Evolutionary conservation across 2,329 filamentous ascomycete genomes (phyloP).

Genomic region (Arthroderma uncinatum): DNA sequence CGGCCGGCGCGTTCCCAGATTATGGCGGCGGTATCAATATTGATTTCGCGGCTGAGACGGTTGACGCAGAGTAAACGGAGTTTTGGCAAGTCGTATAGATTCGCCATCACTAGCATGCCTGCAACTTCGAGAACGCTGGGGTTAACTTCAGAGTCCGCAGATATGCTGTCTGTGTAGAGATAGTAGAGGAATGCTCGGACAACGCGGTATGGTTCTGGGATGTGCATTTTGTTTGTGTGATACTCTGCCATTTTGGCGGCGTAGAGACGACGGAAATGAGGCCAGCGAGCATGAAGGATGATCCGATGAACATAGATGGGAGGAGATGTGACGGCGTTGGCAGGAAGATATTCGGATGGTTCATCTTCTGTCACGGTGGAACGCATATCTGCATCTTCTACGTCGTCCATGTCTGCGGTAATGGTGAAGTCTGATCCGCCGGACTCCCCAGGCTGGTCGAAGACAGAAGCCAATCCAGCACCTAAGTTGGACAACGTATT

Average conservation of each 20-base stretch:
- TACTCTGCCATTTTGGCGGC: constrained; percentile 94
- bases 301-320: constrained; percentile 93
- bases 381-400: constrained; percentile 51
- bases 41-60: constrained; percentile 76
- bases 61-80: constrained; percentile 85
- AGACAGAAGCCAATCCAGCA: constrained; percentile 71
- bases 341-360: constrained; percentile 24
- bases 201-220: constrained; percentile 87
- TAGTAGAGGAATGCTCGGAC: constrained; percentile 94
- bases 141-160: constrained; percentile 47
- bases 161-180: constrained; percentile 88
- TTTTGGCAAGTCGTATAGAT: constrained; percentile 94
- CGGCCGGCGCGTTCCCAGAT: constrained; percentile 91
- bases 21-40: constrained; percentile 87
- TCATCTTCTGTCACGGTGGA: constrained; percentile 39
- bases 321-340: constrained; percentile 49
- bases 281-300: constrained; percentile 90
- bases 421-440: constrained; percentile 85
- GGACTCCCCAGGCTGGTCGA: constrained; percentile 72
- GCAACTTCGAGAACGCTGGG: constrained; percentile 70
- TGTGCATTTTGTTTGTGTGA: constrained; percentile 94
- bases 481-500: constrained; percentile 57
- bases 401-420: constrained; percentile 69
- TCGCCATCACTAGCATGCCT: constrained; percentile 90
- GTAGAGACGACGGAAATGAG: constrained; percentile 87